Evolutionary conservation across 352 stramenopile genomes (phyloP).

Genomic region (Thalassiosira hispida): DNA sequence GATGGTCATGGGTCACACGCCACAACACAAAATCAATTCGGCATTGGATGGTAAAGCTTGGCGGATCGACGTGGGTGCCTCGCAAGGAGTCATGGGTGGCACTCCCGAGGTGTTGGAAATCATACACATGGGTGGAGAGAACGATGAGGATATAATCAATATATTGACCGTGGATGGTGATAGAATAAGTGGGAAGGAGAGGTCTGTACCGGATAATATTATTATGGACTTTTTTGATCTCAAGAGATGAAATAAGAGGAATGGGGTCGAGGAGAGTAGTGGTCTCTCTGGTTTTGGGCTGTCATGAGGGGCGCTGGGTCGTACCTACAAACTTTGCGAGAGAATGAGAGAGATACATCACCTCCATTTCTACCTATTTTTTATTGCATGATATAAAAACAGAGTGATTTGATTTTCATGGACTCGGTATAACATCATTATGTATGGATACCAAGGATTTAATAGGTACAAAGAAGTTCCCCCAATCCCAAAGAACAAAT

Average conservation of each 20-base stretch:
- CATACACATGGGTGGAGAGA: conserved; percentile 58
- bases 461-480: no score
- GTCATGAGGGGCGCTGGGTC: no score
- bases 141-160: conserved; percentile 56
- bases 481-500: no score
- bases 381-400: no score
- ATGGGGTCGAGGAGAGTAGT: no score
- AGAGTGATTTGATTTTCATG: no score
- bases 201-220: conserved; percentile 29
- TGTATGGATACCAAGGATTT: no score
- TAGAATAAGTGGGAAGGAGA: conserved; percentile 47
- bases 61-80: conserved; percentile 74
- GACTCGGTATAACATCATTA: no score
- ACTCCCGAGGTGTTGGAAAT: conserved; percentile 82
- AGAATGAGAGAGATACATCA: no score
- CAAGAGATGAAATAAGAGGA: not conserved
- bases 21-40: conserved; percentile 75
- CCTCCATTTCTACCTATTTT: no score
- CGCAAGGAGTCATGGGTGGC: conserved; percentile 58
- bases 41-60: conserved; percentile 67
- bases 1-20: conserved; percentile 83
- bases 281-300: no score
- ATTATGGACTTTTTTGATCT: conserved; percentile 26
- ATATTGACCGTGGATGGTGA: conserved; percentile 54
- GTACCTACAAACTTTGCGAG: no score